Evolutionary conservation across 495 filamentous ascomycete species (phyloP), one percentile per base, ranked within the genome.

Genomic region (Neohortaea acidophila): DNA sequence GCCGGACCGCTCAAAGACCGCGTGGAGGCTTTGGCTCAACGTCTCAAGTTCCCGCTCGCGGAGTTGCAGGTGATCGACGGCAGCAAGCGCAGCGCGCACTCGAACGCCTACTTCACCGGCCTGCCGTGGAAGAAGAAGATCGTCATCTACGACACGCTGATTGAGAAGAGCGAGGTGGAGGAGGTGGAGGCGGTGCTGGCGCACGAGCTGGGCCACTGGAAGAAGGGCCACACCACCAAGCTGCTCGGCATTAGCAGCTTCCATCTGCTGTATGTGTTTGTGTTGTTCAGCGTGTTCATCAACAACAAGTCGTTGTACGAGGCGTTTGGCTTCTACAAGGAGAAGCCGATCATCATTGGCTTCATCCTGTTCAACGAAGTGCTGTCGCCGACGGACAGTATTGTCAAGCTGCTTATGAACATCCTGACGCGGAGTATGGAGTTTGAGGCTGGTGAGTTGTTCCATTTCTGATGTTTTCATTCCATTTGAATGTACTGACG

Each of bases 81-180:
- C 21, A 93, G 84, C 67, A 94, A 93, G 70, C 77, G 89, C 45
- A 87, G 80, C 51, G 84, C 89, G 21, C 89, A 97, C 63, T 91
- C 81, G 65, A 97, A 97, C 53, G 89, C 89, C 31, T 97, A 96
- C 62, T 97, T 97, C 63, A 93, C 89, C 46, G 89, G 89, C 37
- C 69, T 97, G 39, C 89, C 89, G 5, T 96, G 89, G 86, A 94
- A 93, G 72, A 97, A 97, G 72, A 89, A 94, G 65, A 97, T 97
- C 62, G 89, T 97, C 49, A 91, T 97, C 55, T 97, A 91, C 51
- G 89, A 97, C 54, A 97, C 89, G 9, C 60, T 97, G 47, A 85
- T 97, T 36, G 87, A 94, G 59, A 91, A 96, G 68, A 86, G 77
- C 56, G 73, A 84, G 47, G 73, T 77, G 2, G 70, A 85, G 50